Conservation (phyloP, 2,329 filamentous ascomycete genomes). For the Nothophoma quercina region DNA sequence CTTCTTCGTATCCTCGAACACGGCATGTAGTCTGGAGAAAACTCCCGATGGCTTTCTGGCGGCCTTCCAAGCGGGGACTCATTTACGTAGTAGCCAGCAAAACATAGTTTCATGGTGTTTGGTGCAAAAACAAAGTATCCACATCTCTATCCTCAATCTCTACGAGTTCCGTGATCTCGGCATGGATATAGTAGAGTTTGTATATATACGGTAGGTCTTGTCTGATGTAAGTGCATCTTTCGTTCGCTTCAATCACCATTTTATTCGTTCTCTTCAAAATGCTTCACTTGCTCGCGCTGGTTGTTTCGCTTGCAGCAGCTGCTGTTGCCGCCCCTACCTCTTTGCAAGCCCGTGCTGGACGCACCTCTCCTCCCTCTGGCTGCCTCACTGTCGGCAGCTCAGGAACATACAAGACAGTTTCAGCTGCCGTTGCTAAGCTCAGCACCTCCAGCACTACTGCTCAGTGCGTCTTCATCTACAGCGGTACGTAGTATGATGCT, state of each 20-base stretch:
- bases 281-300: constrained; percentile 25
- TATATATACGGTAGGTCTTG: constrained; percentile 1
- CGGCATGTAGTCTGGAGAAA: constrained; percentile 2
- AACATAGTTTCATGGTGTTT: constrained; percentile 4
- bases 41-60: neutral
- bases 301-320: constrained; percentile 30
- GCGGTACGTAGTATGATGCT: constrained; percentile 38
- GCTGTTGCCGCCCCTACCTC: constrained; percentile 31
- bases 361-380: constrained; percentile 58
- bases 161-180: neutral
- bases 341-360: constrained; percentile 35
- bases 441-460: constrained; percentile 58
- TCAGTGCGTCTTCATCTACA: constrained; percentile 69
- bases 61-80: neutral
- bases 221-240: neutral
- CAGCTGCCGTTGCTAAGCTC: constrained; percentile 66
- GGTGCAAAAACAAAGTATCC: constrained; percentile 12
- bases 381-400: constrained; percentile 59
- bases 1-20: neutral
- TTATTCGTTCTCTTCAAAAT: constrained; percentile 20
- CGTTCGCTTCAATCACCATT: neutral
- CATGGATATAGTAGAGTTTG: neutral
- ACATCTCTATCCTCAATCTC: constrained; percentile 1
- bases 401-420: constrained; percentile 59
- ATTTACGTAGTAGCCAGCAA: neutral